Conservation (phyloP, 257 asterid genomes). For the Nicotiana otophora region DNA sequence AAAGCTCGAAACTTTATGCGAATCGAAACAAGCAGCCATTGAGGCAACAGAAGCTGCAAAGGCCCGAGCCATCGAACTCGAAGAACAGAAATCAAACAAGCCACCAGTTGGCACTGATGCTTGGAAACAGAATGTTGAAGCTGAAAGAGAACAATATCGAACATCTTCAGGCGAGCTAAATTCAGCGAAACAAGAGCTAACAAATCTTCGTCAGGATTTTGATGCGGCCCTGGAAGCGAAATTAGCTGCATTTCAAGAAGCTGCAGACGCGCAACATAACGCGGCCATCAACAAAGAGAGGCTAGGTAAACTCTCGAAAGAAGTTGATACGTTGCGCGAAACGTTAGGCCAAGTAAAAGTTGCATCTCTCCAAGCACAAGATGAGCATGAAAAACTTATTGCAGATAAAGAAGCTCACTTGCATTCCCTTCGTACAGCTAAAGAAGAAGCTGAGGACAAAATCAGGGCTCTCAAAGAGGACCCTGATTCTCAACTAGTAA, state of each 20-base stretch:
- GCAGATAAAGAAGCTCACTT: conserved; percentile 44
- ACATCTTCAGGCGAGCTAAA: conserved; percentile 50
- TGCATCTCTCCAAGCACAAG: conserved; percentile 43
- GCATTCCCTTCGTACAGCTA: conserved; percentile 24
- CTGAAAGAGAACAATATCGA: conserved; percentile 48
- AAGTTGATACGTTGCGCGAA: conserved; percentile 33
- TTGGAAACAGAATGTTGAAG: conserved; percentile 50
- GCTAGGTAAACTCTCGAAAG: conserved; percentile 37
- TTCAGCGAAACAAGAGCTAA: conserved; percentile 48
- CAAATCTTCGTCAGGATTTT: conserved; percentile 46
- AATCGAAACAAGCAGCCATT: conserved; percentile 60
- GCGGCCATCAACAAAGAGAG: conserved; percentile 34
- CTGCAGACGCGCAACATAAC: conserved; percentile 49
- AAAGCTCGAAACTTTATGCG: conserved; percentile 54
- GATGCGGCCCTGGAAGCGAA: conserved; percentile 47
- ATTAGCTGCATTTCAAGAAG: conserved; percentile 40
- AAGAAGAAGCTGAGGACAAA: conserved; percentile 37
- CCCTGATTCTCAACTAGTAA: conserved; percentile 14
- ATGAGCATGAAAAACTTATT: conserved; percentile 34
- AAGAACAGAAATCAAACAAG: conserved; percentile 32
- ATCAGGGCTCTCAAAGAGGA: conserved; percentile 37
- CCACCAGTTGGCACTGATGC: conserved; percentile 35
- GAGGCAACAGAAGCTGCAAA: conserved; percentile 46
- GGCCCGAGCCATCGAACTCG: conserved; percentile 39
- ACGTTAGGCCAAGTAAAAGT: conserved; percentile 37